Base-by-base conservation (phyloP, 176 grass and related monocot genomes). In the Paspalum notatum region DNA sequence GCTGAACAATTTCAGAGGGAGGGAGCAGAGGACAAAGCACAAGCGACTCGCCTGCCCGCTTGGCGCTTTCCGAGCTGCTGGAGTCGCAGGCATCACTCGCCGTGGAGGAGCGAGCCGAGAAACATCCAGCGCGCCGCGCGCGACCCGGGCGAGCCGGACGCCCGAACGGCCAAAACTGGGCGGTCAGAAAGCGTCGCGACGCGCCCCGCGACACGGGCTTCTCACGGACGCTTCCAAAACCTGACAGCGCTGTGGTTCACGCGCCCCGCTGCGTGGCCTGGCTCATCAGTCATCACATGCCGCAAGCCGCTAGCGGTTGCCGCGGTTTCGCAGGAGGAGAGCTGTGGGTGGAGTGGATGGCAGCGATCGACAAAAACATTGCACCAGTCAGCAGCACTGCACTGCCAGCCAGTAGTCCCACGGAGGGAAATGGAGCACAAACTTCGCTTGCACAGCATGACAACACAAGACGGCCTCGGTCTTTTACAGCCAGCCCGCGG, bases 401-500 rank as follows among this genome's bases (percentile, higher is more conserved):
- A n/a, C n/a, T n/a, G n/a, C n/a, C n/a, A n/a, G n/a, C 32, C 13
- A 1, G 17, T 0, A 42, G 0, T 56, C n/a, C 18, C 46, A 40
- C 42, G 26, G 43, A n/a, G n/a, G n/a, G n/a, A n/a, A n/a, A n/a
- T n/a, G n/a, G n/a, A 66, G 61, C 40, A 68, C 77, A 80, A 80
- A 80, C 77, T 80, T 68, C 50, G 77, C 77, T 80, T 80, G 63
- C 77, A 80, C 77, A 68, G 3, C 32, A 32, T 3, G 3, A n/a
- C n/a, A 32, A 32, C 32, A 32, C 3, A 32, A 67, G 62, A 79
- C 48, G 48, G 18, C 42, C 76, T 54, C 17, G 50, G 18, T 32
- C 3, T 11, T 26, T 37, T 7, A 39, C 11, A 11, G 38, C 5
- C 44, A 44, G 20, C 17, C 74, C 8, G 12, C 15, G 53, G 20